phyloP scores from a whole-genome alignment of 176 grass and related monocot species.

The Lolium rigidum region DNA sequence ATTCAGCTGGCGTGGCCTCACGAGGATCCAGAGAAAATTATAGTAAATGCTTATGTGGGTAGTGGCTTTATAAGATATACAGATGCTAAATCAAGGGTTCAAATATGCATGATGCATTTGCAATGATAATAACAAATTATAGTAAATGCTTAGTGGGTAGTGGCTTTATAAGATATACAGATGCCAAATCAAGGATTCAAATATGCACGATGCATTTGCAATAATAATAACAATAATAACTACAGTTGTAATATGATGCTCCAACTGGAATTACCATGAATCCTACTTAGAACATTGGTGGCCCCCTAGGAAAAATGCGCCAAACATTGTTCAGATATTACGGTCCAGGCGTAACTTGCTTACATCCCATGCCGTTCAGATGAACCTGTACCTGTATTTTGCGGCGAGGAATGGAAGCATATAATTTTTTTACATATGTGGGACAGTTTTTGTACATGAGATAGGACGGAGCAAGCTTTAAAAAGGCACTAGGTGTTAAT shows the following conservation, averaged over 20 bases:
- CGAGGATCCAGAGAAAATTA: not conserved
- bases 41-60: not conserved
- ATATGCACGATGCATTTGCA: not conserved
- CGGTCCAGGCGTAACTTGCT: not conserved
- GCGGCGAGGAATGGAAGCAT: not conserved
- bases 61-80: not conserved
- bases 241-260: not conserved
- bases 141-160: not conserved
- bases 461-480: no score
- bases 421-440: not conserved
- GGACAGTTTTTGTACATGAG: not conserved
- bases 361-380: not conserved
- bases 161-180: slow-evolving; percentile 6
- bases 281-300: slow-evolving; percentile 10
- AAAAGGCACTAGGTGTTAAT: no score
- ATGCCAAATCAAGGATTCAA: not conserved
- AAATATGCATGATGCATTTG: no score
- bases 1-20: slow-evolving; percentile 1
- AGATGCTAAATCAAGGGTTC: no score
- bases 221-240: not conserved
- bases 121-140: not conserved
- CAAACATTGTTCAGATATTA: not conserved
- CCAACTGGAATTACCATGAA: not conserved
- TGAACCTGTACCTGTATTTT: slow-evolving; percentile 6
- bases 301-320: not conserved